Conservation (phyloP, 78 protist genomes). For the Dictyostelium discoideum region DNA sequence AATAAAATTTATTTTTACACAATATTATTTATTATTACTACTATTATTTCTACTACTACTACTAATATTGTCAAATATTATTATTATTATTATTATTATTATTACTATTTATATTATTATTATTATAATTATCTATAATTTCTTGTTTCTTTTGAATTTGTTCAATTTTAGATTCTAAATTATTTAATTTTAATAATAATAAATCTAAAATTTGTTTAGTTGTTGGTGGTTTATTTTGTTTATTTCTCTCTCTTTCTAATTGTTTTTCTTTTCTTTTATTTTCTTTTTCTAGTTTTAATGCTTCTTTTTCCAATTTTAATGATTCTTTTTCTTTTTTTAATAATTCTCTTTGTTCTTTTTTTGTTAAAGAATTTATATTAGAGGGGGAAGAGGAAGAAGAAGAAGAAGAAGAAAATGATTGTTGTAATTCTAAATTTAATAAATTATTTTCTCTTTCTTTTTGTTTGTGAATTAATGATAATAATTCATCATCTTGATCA, state of each 20-base stretch:
- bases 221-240: background rate
- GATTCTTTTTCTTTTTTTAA: background rate
- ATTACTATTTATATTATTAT: background rate
- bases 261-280: background rate
- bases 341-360: background rate
- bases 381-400: background rate
- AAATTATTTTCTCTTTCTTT: background rate
- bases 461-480: background rate
- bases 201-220: background rate
- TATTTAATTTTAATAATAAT: background rate
- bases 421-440: background rate
- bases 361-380: background rate
- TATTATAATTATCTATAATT: background rate
- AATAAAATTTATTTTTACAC: background rate
- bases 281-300: background rate
- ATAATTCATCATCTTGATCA: background rate
- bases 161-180: background rate
- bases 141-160: constrained; percentile 10
- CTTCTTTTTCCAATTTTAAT: background rate
- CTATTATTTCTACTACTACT: background rate
- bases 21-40: background rate
- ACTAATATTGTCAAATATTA: background rate
- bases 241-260: background rate
- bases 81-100: background rate
- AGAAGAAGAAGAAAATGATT: background rate